These are phyloP conservation scores for Davidsoniella neocaledoniae DNA, from an alignment of 2,329 filamentous ascomycete species.

Conservation along the genomic window DNA sequence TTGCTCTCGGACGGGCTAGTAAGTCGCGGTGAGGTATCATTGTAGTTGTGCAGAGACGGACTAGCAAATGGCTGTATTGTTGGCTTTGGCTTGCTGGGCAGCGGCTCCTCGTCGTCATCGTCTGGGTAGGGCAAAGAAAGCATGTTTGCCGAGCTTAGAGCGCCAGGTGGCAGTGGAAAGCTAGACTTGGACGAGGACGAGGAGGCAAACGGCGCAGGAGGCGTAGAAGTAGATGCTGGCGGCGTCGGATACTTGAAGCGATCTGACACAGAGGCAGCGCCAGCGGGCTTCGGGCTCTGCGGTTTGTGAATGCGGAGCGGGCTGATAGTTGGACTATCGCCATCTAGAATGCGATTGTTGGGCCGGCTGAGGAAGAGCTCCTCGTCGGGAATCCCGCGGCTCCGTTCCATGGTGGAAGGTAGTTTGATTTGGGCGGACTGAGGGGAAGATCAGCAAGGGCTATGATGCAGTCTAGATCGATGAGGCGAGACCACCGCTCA, in stretches of 20 bases:
- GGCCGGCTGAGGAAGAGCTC: conserved; percentile 64
- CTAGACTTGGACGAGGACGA: conserved; percentile 29
- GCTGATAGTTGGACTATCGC: conserved; percentile 63
- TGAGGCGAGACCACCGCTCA: not conserved
- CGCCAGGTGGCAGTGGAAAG: conserved; percentile 49
- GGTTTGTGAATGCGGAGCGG: conserved; percentile 76
- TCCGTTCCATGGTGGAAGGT: conserved; percentile 26
- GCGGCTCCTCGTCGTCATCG: conserved; percentile 47
- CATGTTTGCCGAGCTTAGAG: conserved; percentile 50
- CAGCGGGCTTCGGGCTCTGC: conserved; percentile 38
- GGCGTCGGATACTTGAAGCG: conserved; percentile 36
- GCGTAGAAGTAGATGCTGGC: conserved; percentile 21
- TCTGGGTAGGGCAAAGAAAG: conserved; percentile 51
- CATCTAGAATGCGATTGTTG: conserved; percentile 24
- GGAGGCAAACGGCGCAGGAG: conserved; percentile 24
- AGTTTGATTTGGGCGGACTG: not conserved
- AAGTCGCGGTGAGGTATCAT: conserved; percentile 37
- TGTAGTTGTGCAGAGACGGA: conserved; percentile 28
- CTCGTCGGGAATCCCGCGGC: conserved; percentile 54
- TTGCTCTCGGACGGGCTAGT: conserved; percentile 38
- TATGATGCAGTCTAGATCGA: not conserved
- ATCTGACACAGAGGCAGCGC: conserved; percentile 18
- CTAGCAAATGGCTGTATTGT: conserved; percentile 24
- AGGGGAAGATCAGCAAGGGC: too few relatives aligned
- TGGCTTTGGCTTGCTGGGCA: conserved; percentile 18